These are phyloP conservation scores for Grigorovia humatica DNA, from an alignment of 805 yeast genomes.

Conservation along the genomic window DNA sequence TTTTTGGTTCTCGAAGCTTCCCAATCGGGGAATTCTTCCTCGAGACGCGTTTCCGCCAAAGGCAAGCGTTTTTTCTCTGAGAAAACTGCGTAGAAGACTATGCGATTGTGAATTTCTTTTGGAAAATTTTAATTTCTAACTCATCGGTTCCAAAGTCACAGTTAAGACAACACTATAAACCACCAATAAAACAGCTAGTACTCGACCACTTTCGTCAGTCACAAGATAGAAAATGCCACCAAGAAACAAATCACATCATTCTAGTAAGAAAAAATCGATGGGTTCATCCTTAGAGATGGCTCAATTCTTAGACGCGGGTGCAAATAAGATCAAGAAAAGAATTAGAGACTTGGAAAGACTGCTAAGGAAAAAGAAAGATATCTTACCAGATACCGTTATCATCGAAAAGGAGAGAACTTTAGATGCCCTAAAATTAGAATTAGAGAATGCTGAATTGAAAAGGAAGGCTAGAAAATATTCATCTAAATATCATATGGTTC, in stretches of 20 bases:
- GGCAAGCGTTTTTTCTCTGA: neutral
- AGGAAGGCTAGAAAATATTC: constrained; percentile 43
- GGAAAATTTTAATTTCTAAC: constrained; percentile 1
- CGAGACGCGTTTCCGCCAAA: neutral
- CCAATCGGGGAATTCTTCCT: neutral
- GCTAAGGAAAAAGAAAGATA: constrained; percentile 42
- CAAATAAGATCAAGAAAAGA: constrained; percentile 63
- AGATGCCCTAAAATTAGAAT: constrained; percentile 50
- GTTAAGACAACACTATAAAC: neutral
- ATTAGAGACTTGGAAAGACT: constrained; percentile 79
- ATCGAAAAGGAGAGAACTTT: constrained; percentile 69
- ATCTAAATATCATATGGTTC: constrained; percentile 81
- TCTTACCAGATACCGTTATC: constrained; percentile 52
- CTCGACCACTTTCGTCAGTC: too few species aligned
- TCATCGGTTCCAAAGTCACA: too few species aligned
- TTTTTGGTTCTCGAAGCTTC: neutral
- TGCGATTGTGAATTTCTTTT: neutral
- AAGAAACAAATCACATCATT: constrained; percentile 1
- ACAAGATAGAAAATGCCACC: constrained; percentile 1
- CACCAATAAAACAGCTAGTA: too few species aligned
- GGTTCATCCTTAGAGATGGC: constrained; percentile 29
- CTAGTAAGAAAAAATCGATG: constrained; percentile 7
- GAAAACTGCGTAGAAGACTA: neutral
- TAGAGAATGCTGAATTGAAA: constrained; percentile 37
- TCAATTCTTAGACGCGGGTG: constrained; percentile 29